Evolutionary conservation across 495 filamentous ascomycete species (phyloP).

Genomic region (Tetracladium marchalianum): DNA sequence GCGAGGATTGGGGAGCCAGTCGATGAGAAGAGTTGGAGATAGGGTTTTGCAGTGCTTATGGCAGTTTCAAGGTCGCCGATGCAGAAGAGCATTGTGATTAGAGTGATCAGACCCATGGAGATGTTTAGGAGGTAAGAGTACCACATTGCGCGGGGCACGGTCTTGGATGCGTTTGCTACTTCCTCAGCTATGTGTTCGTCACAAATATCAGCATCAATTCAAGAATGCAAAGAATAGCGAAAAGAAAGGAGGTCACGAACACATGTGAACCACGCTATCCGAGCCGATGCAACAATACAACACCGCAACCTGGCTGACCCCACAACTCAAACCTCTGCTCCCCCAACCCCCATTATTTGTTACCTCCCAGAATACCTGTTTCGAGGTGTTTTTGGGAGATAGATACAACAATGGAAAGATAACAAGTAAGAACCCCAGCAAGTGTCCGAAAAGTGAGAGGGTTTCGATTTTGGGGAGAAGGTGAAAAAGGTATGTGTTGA

Average conservation of each 20-base stretch:
- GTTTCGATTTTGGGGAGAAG: slow-evolving; percentile 30
- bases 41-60: slow-evolving; percentile 33
- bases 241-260: background rate
- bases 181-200: slow-evolving; percentile 25
- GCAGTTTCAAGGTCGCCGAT: slow-evolving; percentile 28
- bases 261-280: slow-evolving; percentile 8
- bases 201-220: background rate
- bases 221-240: no score
- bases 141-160: slow-evolving; percentile 35
- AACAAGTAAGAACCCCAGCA: slow-evolving; percentile 30
- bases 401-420: slow-evolving; percentile 25
- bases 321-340: slow-evolving; percentile 23
- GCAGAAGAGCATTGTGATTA: slow-evolving; percentile 30
- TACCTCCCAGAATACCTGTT: slow-evolving; percentile 25
- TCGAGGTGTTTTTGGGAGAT: slow-evolving; percentile 22
- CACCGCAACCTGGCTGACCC: slow-evolving; percentile 29
- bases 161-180: slow-evolving; percentile 29
- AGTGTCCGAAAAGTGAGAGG: slow-evolving; percentile 29
- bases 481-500: slow-evolving; percentile 33
- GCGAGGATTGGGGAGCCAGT: slow-evolving; percentile 28
- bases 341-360: slow-evolving; percentile 27
- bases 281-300: slow-evolving; percentile 22
- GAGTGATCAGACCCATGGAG: slow-evolving; percentile 27
- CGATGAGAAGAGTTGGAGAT: slow-evolving; percentile 41
- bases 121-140: slow-evolving; percentile 30